phyloP scores from a whole-genome alignment of 257 asterid species.

The Craterostigma plantagineum region DNA sequence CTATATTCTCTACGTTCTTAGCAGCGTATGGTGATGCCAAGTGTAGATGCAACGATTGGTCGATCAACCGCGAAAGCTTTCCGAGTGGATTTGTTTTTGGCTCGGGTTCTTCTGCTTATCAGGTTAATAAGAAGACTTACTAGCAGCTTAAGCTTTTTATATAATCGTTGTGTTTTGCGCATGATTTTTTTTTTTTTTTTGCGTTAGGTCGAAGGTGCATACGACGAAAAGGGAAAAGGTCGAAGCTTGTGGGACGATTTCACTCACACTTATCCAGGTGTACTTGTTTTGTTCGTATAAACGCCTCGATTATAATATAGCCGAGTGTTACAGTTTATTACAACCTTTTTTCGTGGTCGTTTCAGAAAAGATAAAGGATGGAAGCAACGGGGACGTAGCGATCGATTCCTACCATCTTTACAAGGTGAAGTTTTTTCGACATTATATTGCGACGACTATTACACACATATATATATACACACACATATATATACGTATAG shows the following conservation, averaged over 20 bases:
- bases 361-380: slow-evolving; percentile 28
- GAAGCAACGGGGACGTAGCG: slow-evolving; percentile 27
- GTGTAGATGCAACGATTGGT: slow-evolving; percentile 10
- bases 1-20: no score
- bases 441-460: no score
- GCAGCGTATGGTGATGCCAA: no score
- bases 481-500: no score
- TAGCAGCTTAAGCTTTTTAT: no score
- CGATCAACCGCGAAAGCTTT: slow-evolving; percentile 10
- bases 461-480: no score
- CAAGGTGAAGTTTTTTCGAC: slow-evolving; percentile 19
- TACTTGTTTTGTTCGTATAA: neutral
- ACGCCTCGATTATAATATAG: neutral
- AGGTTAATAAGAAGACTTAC: no score
- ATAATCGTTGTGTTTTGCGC: no score
- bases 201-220: slow-evolving; percentile 26
- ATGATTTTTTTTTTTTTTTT: no score
- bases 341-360: neutral
- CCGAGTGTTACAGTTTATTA: neutral
- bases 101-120: slow-evolving; percentile 39
- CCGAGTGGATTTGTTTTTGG: slow-evolving; percentile 22
- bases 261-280: slow-evolving; percentile 34
- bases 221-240: slow-evolving; percentile 21
- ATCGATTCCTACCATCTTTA: slow-evolving; percentile 29
- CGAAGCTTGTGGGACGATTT: slow-evolving; percentile 27